These are phyloP conservation scores for Magnolia kwangsiensis DNA, from an alignment of 164 flowering plant species.

Conservation along the genomic window DNA sequence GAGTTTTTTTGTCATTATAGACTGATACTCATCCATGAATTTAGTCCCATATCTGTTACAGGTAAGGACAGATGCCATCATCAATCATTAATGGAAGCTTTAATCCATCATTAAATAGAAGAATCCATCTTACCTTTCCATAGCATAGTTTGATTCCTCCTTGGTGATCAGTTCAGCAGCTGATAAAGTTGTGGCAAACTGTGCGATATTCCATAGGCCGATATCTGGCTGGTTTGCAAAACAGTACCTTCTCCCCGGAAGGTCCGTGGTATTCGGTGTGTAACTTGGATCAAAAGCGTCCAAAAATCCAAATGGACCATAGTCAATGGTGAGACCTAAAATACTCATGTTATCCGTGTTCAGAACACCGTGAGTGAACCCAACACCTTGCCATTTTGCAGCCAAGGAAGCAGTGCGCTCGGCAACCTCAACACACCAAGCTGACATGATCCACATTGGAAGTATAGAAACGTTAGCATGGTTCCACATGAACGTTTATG, in stretches of 20 bases:
- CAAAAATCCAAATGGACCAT: conserved; percentile 97
- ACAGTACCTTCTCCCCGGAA: conserved; percentile 98
- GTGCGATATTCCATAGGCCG: conserved; percentile 94
- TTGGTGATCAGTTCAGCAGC: conserved; percentile 74
- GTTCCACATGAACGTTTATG: not conserved
- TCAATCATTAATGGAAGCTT: not conserved
- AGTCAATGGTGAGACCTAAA: conserved; percentile 94
- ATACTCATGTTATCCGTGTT: conserved; percentile 98
- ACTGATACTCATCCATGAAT: conserved; percentile 98
- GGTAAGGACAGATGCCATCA: not conserved
- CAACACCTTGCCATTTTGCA: conserved; percentile 99
- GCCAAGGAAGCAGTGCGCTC: conserved; percentile 93
- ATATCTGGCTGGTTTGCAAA: conserved; percentile 99
- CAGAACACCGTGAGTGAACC: conserved; percentile 96
- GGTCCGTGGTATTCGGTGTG: conserved; percentile 98
- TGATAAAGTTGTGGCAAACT: conserved; percentile 65
- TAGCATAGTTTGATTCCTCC: conserved; percentile 88
- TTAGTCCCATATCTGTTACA: conserved; percentile 85
- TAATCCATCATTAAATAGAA: not conserved
- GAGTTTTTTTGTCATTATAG: conserved; percentile 82
- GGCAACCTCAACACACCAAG: conserved; percentile 94
- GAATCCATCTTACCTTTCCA: conserved; percentile 70
- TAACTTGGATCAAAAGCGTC: conserved; percentile 99
- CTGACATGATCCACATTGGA: conserved; percentile 34
- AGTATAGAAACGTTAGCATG: conserved; percentile 8